phyloP scores from a whole-genome alignment of 2,329 filamentous ascomycete species.

The Aspergillus floridensis region DNA sequence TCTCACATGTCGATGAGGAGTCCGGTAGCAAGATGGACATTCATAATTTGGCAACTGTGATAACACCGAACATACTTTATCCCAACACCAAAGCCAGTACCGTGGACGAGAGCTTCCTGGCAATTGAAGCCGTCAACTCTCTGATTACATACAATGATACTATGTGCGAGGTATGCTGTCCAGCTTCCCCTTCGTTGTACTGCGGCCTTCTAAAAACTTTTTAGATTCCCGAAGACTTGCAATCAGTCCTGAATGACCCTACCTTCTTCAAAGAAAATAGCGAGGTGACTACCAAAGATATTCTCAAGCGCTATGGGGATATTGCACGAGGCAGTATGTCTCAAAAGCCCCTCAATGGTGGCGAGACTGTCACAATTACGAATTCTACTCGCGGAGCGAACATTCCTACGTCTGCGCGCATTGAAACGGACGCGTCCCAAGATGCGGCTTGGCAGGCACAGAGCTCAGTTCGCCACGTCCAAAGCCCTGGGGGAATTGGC shows the following conservation, averaged over 20 bases:
- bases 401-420: slow-evolving; percentile 56
- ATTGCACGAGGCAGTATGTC: slow-evolving; percentile 64
- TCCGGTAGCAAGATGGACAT: slow-evolving; percentile 98
- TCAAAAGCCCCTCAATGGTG: slow-evolving; percentile 53
- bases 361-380: slow-evolving; percentile 51
- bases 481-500: slow-evolving; percentile 41
- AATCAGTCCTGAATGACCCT: slow-evolving; percentile 79
- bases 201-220: slow-evolving; percentile 8
- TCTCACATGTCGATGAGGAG: slow-evolving; percentile 96
- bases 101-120: slow-evolving; percentile 85
- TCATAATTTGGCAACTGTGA: slow-evolving; percentile 94
- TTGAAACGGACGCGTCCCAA: slow-evolving; percentile 82
- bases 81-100: slow-evolving; percentile 66
- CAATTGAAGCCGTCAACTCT: slow-evolving; percentile 87
- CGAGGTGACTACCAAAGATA: slow-evolving; percentile 95
- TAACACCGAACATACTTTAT: slow-evolving; percentile 91
- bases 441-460: slow-evolving; percentile 73
- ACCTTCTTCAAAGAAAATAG: slow-evolving; percentile 75
- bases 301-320: slow-evolving; percentile 88
- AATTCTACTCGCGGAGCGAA: slow-evolving; percentile 41
- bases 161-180: slow-evolving; percentile 81
- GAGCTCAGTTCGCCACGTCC: slow-evolving; percentile 74
- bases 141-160: slow-evolving; percentile 91
- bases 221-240: slow-evolving; percentile 89
- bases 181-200: slow-evolving; percentile 14